Conservation (phyloP, 345 rosid species). For the Camelina hispida region DNA sequence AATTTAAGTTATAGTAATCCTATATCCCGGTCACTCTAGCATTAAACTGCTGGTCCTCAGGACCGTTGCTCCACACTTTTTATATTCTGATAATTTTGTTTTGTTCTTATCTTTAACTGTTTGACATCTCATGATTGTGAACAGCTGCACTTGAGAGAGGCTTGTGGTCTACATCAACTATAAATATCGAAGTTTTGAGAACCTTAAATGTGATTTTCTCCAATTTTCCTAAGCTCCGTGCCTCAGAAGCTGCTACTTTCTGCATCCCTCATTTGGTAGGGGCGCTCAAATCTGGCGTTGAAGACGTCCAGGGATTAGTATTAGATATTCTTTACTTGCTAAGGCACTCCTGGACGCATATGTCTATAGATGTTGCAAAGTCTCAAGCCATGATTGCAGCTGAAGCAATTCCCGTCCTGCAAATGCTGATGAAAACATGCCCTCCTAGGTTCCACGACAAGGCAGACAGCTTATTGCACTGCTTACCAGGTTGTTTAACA, state of each 20-base stretch:
- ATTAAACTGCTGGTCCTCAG: conserved; percentile 13
- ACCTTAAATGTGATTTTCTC: conserved; percentile 76
- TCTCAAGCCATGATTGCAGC: conserved; percentile 88
- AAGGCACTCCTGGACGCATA: conserved; percentile 83
- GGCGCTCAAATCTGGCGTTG: conserved; percentile 78
- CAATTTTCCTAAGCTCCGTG: conserved; percentile 84
- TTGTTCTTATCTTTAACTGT: conserved; percentile 16
- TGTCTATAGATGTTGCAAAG: conserved; percentile 75
- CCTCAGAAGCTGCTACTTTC: conserved; percentile 87
- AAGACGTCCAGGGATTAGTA: conserved; percentile 74
- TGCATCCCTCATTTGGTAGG: conserved; percentile 85
- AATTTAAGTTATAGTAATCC: conserved; percentile 11
- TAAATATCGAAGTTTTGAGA: conserved; percentile 72
- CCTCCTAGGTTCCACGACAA: conserved; percentile 86
- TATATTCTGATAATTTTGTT: conserved; percentile 5
- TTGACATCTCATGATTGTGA: conserved; percentile 29
- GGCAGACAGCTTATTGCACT: conserved; percentile 83
- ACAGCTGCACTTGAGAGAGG: conserved; percentile 95
- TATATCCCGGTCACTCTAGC: conserved; percentile 7
- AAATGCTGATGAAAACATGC: conserved; percentile 79
- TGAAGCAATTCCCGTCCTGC: conserved; percentile 83
- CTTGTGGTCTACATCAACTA: conserved; percentile 73
- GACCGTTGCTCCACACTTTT: conserved; percentile 4
- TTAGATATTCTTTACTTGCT: conserved; percentile 79
- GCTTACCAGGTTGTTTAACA: conserved; percentile 88